These are phyloP conservation scores for Hippophae gyantsensis DNA, from an alignment of 306 rosid genomes.

Conservation along the genomic window DNA sequence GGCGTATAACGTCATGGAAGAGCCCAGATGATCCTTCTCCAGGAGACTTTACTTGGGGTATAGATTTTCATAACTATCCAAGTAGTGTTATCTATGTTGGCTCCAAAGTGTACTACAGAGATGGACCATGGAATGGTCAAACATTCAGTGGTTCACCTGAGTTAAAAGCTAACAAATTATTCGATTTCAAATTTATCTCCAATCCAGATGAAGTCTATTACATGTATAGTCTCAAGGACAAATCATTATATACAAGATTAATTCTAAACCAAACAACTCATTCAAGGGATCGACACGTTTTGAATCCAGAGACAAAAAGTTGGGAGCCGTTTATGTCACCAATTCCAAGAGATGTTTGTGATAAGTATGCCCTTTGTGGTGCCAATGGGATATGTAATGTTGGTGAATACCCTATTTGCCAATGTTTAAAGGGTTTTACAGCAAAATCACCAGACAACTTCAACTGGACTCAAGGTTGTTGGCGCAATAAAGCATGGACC, in stretches of 20 bases:
- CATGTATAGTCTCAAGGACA: slow-evolving; percentile 3
- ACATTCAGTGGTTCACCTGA: slow-evolving; percentile 2
- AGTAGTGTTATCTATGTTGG: not conserved
- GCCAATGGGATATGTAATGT: not conserved
- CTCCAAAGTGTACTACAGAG: not conserved
- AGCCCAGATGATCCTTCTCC: slow-evolving; percentile 37
- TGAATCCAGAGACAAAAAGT: not conserved
- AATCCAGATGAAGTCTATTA: slow-evolving; percentile 15
- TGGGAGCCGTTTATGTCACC: not conserved
- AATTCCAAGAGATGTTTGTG: slow-evolving; percentile 4
- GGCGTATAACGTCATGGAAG: slow-evolving; percentile 27
- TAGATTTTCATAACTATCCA: slow-evolving; percentile 6
- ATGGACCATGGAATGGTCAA: slow-evolving; percentile 20
- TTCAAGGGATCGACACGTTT: not conserved
- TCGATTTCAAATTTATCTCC: slow-evolving; percentile 14
- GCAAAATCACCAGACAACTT: not conserved
- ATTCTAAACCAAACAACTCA: slow-evolving; percentile 1
- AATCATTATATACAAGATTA: not conserved
- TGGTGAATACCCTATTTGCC: slow-evolving; percentile 1
- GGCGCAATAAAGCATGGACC: not conserved
- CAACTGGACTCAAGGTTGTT: slow-evolving; percentile 6
- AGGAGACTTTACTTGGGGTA: slow-evolving; percentile 21
- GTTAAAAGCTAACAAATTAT: slow-evolving; percentile 11
- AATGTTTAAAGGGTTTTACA: slow-evolving; percentile 5
- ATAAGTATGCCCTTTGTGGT: slow-evolving; percentile 8